Percentiles rank a stretch among this genome's conserved stretches.
phyloP scores from a whole-genome alignment of 2,329 filamentous ascomycete genomes.

The Spiromastix sp. region DNA sequence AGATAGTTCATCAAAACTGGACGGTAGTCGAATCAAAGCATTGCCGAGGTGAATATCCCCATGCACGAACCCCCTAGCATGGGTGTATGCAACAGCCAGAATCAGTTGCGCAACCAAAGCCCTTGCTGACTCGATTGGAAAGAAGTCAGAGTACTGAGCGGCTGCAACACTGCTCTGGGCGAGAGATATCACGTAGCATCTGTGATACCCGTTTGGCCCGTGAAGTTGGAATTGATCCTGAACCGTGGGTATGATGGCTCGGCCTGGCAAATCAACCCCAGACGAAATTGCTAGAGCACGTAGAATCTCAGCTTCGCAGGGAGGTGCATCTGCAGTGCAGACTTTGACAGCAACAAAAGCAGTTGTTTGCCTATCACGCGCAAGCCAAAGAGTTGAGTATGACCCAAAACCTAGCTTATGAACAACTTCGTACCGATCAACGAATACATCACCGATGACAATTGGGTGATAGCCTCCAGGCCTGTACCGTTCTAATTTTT shows the following conservation, averaged over 20 bases:
- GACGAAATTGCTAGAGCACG: background rate
- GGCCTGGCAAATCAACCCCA: constrained; percentile 5
- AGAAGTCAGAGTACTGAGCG: constrained; percentile 12
- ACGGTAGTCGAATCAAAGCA: constrained; percentile 14
- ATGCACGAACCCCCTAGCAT: constrained; percentile 17
- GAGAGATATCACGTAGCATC: constrained; percentile 13
- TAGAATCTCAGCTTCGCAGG: constrained; percentile 1
- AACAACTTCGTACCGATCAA: constrained; percentile 19
- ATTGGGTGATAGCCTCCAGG: constrained; percentile 12
- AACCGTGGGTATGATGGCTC: constrained; percentile 10
- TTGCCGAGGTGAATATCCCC: constrained; percentile 19
- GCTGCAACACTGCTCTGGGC: constrained; percentile 14
- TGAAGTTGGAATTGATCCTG: constrained; percentile 18
- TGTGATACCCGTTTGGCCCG: constrained; percentile 17
- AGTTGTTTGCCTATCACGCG: background rate
- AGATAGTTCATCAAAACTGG: constrained; percentile 13
- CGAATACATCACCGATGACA: constrained; percentile 9
- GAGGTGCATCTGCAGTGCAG: background rate
- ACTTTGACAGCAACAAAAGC: constrained; percentile 3
- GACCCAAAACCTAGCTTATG: constrained; percentile 25
- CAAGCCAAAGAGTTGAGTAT: constrained; percentile 24
- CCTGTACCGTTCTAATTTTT: constrained; percentile 8
- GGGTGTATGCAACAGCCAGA: constrained; percentile 15
- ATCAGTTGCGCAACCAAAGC: constrained; percentile 16
- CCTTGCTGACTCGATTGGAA: constrained; percentile 12